A percentile compares a stretch with the other conserved stretches of the same genome.
These are phyloP conservation scores for Trichoderma sp. DNA, from an alignment of 2,329 filamentous ascomycete genomes.

Conservation along the genomic window DNA sequence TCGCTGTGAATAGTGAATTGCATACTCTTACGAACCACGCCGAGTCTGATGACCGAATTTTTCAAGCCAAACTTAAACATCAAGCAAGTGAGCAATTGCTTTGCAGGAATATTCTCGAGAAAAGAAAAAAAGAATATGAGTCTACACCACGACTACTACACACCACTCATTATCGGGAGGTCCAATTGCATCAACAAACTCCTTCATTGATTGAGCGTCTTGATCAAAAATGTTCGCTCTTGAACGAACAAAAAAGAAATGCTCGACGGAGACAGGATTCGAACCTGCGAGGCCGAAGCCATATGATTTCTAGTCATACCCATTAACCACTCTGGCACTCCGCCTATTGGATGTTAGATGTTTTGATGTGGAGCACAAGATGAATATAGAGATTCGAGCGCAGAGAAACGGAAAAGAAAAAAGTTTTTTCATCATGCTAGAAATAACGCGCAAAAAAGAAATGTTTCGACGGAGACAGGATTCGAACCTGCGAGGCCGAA, in stretches of 20 bases:
- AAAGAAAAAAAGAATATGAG: background rate
- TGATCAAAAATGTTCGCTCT: background rate
- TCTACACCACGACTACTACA: background rate
- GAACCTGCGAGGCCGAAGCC: slow-evolving; percentile 19
- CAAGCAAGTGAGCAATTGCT: background rate
- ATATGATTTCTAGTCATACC: slow-evolving; percentile 22
- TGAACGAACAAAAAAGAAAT: background rate
- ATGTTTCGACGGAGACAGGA: slow-evolving; percentile 18
- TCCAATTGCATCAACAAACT: background rate
- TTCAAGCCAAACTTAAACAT: no score
- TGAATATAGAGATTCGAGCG: background rate
- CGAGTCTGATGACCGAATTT: background rate
- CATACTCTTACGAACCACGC: background rate
- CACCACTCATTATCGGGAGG: background rate
- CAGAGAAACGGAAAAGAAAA: background rate
- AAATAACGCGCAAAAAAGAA: background rate
- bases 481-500: slow-evolving; percentile 20
- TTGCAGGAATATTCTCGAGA: background rate
- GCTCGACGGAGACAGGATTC: slow-evolving; percentile 21
- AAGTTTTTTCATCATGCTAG: background rate
- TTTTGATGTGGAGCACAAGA: background rate
- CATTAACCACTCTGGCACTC: slow-evolving; percentile 1
- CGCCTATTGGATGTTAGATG: background rate
- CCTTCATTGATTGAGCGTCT: background rate
- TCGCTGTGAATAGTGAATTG: background rate